These are phyloP conservation scores for Funneliformis caledonium DNA, from an alignment of 371 early-diverging fungal genomes.

Conservation along the genomic window DNA sequence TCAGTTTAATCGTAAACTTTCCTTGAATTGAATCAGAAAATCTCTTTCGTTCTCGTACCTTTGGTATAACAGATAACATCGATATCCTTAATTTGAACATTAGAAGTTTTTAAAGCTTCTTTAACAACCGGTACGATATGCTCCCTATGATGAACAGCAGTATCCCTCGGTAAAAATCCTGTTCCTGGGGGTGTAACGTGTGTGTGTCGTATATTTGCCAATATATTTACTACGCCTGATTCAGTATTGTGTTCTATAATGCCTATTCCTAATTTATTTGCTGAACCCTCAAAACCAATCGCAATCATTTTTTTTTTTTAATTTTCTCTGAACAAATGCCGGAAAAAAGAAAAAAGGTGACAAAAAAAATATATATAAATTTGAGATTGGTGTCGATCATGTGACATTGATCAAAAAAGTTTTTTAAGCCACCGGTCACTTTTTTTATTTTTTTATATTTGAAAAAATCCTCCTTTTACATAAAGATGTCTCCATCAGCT, in stretches of 20 bases:
- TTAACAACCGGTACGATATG: constrained; percentile 81
- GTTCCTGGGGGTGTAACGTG: constrained; percentile 98
- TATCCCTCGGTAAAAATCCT: constrained; percentile 97
- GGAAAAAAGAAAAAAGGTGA: background rate
- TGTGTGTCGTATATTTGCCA: constrained; percentile 94
- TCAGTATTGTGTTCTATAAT: constrained; percentile 81
- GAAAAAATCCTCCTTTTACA: too few relatives aligned
- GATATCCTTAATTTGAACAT: constrained; percentile 76
- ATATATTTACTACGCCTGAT: constrained; percentile 61
- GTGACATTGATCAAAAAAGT: too few relatives aligned
- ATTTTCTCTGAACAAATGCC: background rate
- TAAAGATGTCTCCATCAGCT: too few relatives aligned
- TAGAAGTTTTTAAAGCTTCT: constrained; percentile 82
- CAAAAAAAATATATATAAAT: too few relatives aligned
- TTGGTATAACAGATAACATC: constrained; percentile 98
- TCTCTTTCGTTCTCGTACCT: constrained; percentile 50
- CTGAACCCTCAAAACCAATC: constrained; percentile 96
- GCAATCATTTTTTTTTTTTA: constrained; percentile 29
- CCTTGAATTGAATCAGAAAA: background rate
- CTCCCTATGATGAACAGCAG: constrained; percentile 95
- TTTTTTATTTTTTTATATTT: too few relatives aligned
- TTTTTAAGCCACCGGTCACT: too few relatives aligned
- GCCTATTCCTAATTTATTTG: constrained; percentile 99
- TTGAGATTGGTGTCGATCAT: too few relatives aligned
- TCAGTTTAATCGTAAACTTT: background rate